These are phyloP conservation scores for Aspergillus clavatus DNA, from an alignment of 2,329 filamentous ascomycete genomes.

Conservation along the genomic window DNA sequence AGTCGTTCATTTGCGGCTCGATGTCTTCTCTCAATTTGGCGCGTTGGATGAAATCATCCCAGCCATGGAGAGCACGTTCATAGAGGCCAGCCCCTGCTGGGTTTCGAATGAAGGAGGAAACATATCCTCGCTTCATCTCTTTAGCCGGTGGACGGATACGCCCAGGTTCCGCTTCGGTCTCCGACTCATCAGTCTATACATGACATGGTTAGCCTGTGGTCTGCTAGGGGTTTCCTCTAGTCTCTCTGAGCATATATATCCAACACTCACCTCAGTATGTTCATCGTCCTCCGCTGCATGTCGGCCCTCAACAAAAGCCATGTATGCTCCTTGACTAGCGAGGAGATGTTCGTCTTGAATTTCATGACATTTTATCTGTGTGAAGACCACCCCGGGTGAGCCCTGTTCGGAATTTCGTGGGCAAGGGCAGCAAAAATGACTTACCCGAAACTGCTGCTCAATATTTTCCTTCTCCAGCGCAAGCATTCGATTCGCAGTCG, in stretches of 20 bases:
- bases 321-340: constrained; percentile 38
- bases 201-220: constrained; percentile 10
- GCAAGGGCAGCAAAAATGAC: constrained; percentile 6
- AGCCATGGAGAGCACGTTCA: constrained; percentile 32
- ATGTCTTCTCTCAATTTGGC: constrained; percentile 36
- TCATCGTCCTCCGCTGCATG: constrained; percentile 39
- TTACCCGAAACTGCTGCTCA: constrained; percentile 30
- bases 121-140: constrained; percentile 31
- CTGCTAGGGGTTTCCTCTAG: not conserved
- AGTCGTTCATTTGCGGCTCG: constrained; percentile 36
- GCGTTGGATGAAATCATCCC: constrained; percentile 40
- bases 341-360: constrained; percentile 36
- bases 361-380: constrained; percentile 23
- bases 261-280: constrained; percentile 37
- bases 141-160: constrained; percentile 19
- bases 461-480: constrained; percentile 31
- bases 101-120: constrained; percentile 32
- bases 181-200: constrained; percentile 28
- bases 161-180: constrained; percentile 26
- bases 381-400: not conserved
- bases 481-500: constrained; percentile 25
- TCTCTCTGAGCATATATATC: too few species aligned
- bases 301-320: constrained; percentile 36
- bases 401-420: not conserved
- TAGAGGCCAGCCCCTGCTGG: constrained; percentile 32